Evolutionary conservation across 768 basidiomycete genomes (phyloP), one percentile per base, ranked within the genome.

Genomic region (Cyclocybe cylindracea): DNA sequence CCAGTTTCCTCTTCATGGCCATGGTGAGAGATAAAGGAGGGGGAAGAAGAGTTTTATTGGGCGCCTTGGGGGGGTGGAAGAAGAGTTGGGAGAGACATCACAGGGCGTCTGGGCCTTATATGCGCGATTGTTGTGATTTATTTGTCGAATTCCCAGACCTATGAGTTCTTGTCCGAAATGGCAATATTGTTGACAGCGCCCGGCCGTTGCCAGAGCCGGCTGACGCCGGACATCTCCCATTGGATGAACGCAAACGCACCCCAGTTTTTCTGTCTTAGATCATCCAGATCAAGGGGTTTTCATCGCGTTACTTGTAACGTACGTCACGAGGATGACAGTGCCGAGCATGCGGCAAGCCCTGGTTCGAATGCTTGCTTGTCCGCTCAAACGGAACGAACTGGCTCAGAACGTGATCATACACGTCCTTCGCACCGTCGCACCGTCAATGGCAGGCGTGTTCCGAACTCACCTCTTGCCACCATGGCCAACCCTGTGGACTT

Each of bases 1-100:
- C 82, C 46, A 87, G 75, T 73, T 93, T 93, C 66, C 90, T 80
- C 69, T 92, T 93, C 64, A 89, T 56, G 38, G 83, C 76, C 88
- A 90, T 91, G 46, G 57, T 55, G 58, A 46, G 56, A 46, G 48
- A 36, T 48, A 32, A 37, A 13, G 40, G 44, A 42, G 51, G 44
- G 62, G 49, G 29, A 56, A 48, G 49, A 60, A 56, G 62, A 61
- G 59, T 44, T 50, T 50, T 52, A 42, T 42, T 50, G 45, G 42
- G 46, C 38, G 35, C 44, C 39, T 33, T 39, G 46, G 37, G 43
- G 16, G 58, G 42, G 42, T 50, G 38, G 54, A 37, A 32, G 34
- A 24, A 48, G 42, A 36, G 55, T 55, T 56, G 51, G 60, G 54
- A 44, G 60, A 57, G 57, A 53, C 58, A 56, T 58, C 51, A 58